Percentiles rank a stretch among this genome's conserved stretches.
phyloP scores from a whole-genome alignment of 2,329 filamentous ascomycete species.

The Nigrospora osmanthi region DNA sequence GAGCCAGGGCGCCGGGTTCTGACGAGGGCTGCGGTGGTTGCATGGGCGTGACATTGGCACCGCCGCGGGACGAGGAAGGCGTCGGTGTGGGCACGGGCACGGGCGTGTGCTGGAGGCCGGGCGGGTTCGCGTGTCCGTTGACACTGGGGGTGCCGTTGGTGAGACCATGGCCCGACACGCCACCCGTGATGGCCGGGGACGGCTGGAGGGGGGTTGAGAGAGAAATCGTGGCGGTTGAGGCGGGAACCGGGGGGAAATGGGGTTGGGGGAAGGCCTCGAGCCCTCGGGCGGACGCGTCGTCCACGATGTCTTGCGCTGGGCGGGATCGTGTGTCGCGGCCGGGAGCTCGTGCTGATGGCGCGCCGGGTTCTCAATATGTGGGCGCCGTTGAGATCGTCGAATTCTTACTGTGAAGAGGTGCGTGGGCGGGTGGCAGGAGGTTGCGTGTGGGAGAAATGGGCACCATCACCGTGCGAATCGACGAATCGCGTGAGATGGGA shows the following conservation, averaged over 20 bases:
- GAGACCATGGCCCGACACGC: slow-evolving; percentile 11
- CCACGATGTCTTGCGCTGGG: too few relatives aligned
- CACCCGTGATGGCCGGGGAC: slow-evolving; percentile 20
- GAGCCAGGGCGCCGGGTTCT: slow-evolving; percentile 31
- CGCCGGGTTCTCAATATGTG: not conserved
- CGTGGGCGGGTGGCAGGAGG: too few relatives aligned
- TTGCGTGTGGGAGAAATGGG: too few relatives aligned
- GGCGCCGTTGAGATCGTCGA: slow-evolving; percentile 5
- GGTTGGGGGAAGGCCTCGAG: not conserved
- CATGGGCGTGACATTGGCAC: not conserved
- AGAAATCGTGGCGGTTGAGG: slow-evolving; percentile 24
- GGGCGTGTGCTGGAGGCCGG: slow-evolving; percentile 5
- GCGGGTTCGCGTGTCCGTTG: slow-evolving; percentile 3
- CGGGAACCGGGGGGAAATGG: not conserved
- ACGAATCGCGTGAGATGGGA: too few relatives aligned
- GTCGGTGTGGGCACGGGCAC: slow-evolving; percentile 7
- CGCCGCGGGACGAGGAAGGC: slow-evolving; percentile 1
- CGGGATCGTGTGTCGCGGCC: too few relatives aligned
- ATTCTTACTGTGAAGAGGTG: slow-evolving; percentile 3
- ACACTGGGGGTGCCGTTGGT: slow-evolving; percentile 11
- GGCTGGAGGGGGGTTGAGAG: slow-evolving; percentile 17
- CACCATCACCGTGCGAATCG: too few relatives aligned
- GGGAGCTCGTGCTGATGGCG: too few relatives aligned
- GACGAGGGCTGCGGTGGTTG: slow-evolving; percentile 1
- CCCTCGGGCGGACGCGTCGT: not conserved